Conservation (phyloP, 176 grass and related monocot genomes). For the Hsuehochloa calcarea region DNA sequence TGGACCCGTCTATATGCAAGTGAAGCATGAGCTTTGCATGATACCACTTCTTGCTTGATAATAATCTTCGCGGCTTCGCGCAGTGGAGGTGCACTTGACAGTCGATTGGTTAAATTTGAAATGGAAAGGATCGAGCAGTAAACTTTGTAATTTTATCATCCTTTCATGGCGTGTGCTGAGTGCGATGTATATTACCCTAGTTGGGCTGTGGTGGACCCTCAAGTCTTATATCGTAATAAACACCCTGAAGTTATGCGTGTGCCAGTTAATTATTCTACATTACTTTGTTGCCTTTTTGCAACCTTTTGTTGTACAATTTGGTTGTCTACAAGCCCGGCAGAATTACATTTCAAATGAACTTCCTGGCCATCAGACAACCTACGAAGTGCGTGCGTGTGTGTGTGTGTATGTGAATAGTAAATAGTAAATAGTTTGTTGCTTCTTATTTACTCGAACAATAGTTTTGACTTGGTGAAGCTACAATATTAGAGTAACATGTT, state of each 20-base stretch:
- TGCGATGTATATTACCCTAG: conserved; percentile 41
- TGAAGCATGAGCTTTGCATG: conserved; percentile 44
- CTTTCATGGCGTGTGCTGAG: background rate
- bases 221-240: background rate
- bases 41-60: background rate
- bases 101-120: background rate
- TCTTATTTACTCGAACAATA: background rate
- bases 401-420: no score
- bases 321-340: background rate
- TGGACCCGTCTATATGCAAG: conserved; percentile 84
- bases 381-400: background rate
- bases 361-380: background rate
- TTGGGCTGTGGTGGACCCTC: background rate
- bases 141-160: background rate
- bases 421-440: background rate
- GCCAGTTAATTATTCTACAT: background rate
- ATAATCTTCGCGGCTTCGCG: background rate
- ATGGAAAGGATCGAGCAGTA: background rate
- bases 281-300: background rate
- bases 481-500: no score
- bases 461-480: no score
- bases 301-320: background rate
- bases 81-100: background rate
- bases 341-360: background rate
- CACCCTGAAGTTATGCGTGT: background rate